These are phyloP conservation scores for Trichoderma brevicompactum DNA, from an alignment of 2,329 filamentous ascomycete genomes.

Conservation along the genomic window DNA sequence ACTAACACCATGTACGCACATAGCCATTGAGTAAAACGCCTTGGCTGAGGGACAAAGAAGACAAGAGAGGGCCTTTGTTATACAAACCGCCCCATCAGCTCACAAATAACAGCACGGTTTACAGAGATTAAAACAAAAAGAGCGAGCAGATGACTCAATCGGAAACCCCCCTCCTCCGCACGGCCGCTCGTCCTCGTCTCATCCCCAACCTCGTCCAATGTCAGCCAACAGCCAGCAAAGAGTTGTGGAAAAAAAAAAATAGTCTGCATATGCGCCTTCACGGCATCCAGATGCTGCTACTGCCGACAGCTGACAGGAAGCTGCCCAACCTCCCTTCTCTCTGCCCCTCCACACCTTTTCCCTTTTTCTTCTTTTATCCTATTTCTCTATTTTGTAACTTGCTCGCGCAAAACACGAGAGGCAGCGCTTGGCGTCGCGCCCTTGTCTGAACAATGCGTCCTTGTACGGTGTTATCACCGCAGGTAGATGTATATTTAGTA, in stretches of 20 bases:
- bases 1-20: too few relatives aligned
- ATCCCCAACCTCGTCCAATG: constrained; percentile 12
- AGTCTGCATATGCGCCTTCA: too few relatives aligned
- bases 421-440: neutral
- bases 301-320: neutral
- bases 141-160: neutral
- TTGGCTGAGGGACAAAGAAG: constrained; percentile 1
- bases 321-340: neutral
- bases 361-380: neutral
- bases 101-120: neutral
- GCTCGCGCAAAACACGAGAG: constrained; percentile 19
- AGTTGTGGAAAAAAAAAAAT: too few relatives aligned
- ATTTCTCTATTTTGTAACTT: neutral
- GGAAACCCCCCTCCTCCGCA: neutral
- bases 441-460: neutral
- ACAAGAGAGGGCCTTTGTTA: neutral
- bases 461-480: too few relatives aligned
- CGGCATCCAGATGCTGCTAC: neutral
- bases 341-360: constrained; percentile 3
- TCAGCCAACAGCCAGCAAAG: too few relatives aligned
- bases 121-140: neutral
- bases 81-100: neutral
- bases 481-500: too few relatives aligned
- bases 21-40: constrained; percentile 15
- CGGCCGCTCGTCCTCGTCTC: neutral